Base-by-base conservation (phyloP, 495 filamentous ascomycete genomes). In the Jackrogersella minutella region DNA sequence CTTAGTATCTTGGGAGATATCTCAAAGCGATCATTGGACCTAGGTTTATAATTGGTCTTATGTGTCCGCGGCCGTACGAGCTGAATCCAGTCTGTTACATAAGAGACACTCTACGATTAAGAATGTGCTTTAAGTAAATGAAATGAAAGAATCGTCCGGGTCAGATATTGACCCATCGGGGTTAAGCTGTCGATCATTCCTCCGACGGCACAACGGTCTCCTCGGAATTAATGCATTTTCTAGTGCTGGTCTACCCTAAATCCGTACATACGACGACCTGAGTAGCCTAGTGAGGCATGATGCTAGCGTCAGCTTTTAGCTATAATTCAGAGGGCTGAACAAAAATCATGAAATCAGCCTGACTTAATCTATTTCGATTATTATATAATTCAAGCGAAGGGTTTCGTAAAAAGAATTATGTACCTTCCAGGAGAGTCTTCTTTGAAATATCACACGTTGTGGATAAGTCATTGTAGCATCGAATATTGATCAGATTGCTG, bases 191-290 rank as follows among this genome's bases (percentile, higher is more conserved):
- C 34, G 10, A n/a, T 13, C n/a, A 17, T 58, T 44, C 14, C 40
- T 9, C 39, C 39, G 39, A 21, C 10, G 5, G 11, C 13, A 17
- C 17, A 24, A 47, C 50, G 40, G 44, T 2, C 13, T 52, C 46
- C 17, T 17, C 62, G 62, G 62, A 21, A 36, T 64, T 64, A 44
- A 58, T 64, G 54, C 53, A 64, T n/a, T 28, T 3, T 11, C n/a
- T 14, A 14, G n/a, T 30, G 13, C 26, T 46, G 4, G 40, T 13
- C 4, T 17, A 2, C 34, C 56, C 24, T 64, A 64, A 64, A 14
- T 57, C 61, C 61, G 61, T 24, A 21, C 41, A 6, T 36, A 22
- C 49, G 30, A 55, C 16, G 1, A 36, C 4, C 21, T 28, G 22
- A 40, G 17, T 5, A 55, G 51, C 19, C 28, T 37, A 10, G 24